Base-by-base conservation (phyloP, 257 asterid species). In the Catharanthus roseus region DNA sequence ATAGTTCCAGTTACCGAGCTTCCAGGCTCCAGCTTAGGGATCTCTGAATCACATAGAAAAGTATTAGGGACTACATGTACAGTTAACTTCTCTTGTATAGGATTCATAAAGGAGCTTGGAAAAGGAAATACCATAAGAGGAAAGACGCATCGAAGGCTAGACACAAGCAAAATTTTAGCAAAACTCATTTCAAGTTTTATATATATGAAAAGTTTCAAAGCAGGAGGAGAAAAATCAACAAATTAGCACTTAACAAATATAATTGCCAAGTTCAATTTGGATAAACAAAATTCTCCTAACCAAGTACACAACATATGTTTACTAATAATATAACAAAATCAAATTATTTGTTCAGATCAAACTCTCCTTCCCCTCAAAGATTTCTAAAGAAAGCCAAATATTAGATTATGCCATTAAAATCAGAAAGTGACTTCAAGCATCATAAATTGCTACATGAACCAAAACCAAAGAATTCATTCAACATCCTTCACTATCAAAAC, bases 1-100 rank as follows among this genome's bases (percentile, higher is more conserved):
- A 95, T 90, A 39, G 96, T 87, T 78, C 99, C 99, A 53, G 82
- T 80, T 31, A 89, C 78, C 15, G 84, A 71, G 79, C 78, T 78
- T 64, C 88, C 97, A 51, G 81, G 85, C 77, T 85, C 93, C 73
- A 83, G 84, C 66, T 68, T 70, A 33, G 74, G 72, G 41, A 67
- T 81, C 70, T 6, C 99, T 89, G 92, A 77, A 83, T 64, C 69
- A 67, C 58, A 72, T 15, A 72, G 3, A 21, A 38, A 28, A 53
- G 21, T 21, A 39, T 57, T 61, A 77, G 41, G 31, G 50, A 67
- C 38, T 21, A 26, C 26, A 41, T 53, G 34, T 18, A 13, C 36
- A 53, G 67, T 70, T 61, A 62, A 18, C 29, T 53, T 55, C 53
- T 53, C 13, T 11, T 10, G 16, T 26, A 65, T 34, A 36, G 26